These are phyloP conservation scores for Penicillium silybi DNA, from an alignment of 495 filamentous ascomycete species.

Conservation along the genomic window DNA sequence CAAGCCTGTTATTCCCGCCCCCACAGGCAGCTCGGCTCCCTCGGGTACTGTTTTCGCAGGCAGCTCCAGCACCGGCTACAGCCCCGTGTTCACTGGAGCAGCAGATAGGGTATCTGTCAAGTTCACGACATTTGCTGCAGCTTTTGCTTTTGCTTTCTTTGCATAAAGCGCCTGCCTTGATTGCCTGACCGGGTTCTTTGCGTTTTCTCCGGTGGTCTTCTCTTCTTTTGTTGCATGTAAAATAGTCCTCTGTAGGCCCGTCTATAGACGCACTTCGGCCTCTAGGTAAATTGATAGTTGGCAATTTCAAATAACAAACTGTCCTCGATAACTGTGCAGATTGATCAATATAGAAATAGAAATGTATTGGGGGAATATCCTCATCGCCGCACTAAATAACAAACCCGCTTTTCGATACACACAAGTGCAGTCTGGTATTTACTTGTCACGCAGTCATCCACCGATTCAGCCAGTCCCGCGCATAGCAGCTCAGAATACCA, in stretches of 20 bases:
- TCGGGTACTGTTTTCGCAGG: slow-evolving; percentile 3
- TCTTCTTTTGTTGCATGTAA: slow-evolving; percentile 6
- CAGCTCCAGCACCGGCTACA: slow-evolving; percentile 13
- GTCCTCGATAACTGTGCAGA: too few species aligned
- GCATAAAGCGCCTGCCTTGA: slow-evolving; percentile 4
- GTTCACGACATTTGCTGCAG: slow-evolving; percentile 14
- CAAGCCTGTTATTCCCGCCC: slow-evolving; percentile 9
- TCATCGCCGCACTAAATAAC: too few species aligned
- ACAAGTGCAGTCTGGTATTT: too few species aligned
- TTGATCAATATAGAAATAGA: too few species aligned
- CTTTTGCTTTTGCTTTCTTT: slow-evolving; percentile 17
- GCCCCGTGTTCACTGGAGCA: slow-evolving; percentile 28
- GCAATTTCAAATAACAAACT: background rate
- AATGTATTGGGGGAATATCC: too few species aligned
- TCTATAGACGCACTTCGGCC: slow-evolving; percentile 2
- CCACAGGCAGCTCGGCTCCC: slow-evolving; percentile 8
- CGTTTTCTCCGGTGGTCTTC: background rate
- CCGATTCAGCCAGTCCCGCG: slow-evolving; percentile 31
- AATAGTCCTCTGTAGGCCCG: slow-evolving; percentile 4
- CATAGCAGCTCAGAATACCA: slow-evolving; percentile 35
- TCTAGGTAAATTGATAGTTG: slow-evolving; percentile 2
- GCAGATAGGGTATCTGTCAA: slow-evolving; percentile 24
- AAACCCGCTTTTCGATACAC: too few species aligned
- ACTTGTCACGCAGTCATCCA: slow-evolving; percentile 17
- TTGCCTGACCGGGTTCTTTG: background rate